A percentile compares a stretch with the other conserved stretches of the same genome.
Evolutionary conservation across 1,284 basidiomycete genomes (phyloP).

Genomic region (Moesziomyces antarcticus): DNA sequence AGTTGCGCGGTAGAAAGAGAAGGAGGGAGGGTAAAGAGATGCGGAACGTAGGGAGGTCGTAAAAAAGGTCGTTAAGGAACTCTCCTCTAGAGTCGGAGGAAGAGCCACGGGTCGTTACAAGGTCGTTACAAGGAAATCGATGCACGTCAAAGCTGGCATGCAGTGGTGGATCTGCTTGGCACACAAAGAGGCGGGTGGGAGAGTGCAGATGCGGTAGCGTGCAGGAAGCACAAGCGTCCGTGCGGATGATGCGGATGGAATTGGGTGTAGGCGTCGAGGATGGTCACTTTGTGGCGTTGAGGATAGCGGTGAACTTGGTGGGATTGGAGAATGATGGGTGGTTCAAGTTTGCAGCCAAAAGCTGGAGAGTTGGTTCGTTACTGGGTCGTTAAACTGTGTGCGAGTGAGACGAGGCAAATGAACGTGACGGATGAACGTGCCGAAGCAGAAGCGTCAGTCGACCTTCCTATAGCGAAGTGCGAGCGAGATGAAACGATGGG

Average conservation of each 20-base stretch:
- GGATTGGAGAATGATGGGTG: conserved; percentile 19
- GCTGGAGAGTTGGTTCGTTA: conserved; percentile 33
- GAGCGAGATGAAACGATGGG: conserved; percentile 3
- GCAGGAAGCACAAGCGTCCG: conserved; percentile 17
- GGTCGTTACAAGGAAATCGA: conserved; percentile 29
- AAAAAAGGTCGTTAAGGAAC: conserved; percentile 24
- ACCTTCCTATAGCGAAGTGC: conserved; percentile 13
- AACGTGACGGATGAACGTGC: conserved; percentile 6
- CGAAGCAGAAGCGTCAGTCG: conserved; percentile 10
- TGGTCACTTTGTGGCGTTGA: conserved; percentile 9
- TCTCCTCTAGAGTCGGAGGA: conserved; percentile 11
- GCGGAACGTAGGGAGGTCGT: conserved; percentile 10
- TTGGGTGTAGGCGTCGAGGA: conserved; percentile 6
- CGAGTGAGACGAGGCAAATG: conserved; percentile 13
- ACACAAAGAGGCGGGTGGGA: conserved; percentile 5
- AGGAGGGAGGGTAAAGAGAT: background rate
- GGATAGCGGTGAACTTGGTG: conserved; percentile 22
- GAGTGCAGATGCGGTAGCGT: conserved; percentile 16
- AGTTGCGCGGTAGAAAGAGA: background rate
- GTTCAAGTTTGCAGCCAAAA: conserved; percentile 1
- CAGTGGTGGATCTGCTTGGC: conserved; percentile 21
- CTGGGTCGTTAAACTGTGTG: conserved; percentile 33
- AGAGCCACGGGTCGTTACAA: conserved; percentile 36
- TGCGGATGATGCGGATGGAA: conserved; percentile 19
- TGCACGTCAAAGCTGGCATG: conserved; percentile 29